A percentile compares a stretch with the other conserved stretches of the same genome.
Conservation (phyloP, 2,329 filamentous ascomycete genomes). For the Penicillium sp. region DNA sequence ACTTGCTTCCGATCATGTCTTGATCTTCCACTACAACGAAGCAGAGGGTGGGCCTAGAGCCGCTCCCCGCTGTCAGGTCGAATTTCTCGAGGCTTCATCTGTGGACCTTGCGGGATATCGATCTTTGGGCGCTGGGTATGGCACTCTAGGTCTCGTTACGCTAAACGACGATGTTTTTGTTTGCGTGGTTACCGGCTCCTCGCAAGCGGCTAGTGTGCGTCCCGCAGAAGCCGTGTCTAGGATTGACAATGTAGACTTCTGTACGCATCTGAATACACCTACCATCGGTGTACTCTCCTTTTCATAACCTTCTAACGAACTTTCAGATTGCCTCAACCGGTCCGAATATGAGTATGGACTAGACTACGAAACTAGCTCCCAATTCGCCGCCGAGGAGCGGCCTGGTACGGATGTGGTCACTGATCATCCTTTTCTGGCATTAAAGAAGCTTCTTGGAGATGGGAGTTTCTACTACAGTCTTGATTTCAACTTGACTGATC, state of each 20-base stretch:
- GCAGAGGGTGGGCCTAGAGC: conserved; percentile 61
- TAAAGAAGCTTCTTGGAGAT: conserved; percentile 90
- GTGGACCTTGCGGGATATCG: conserved; percentile 78
- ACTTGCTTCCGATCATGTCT: conserved; percentile 75
- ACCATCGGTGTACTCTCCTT: not conserved
- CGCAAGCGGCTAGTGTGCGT: conserved; percentile 78
- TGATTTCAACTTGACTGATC: conserved; percentile 96
- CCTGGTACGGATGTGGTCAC: conserved; percentile 63
- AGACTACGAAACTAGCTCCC: conserved; percentile 61
- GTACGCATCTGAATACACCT: conserved; percentile 43
- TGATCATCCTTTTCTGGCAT: conserved; percentile 86
- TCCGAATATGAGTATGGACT: conserved; percentile 81
- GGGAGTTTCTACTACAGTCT: conserved; percentile 98
- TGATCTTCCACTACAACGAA: conserved; percentile 82
- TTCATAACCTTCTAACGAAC: conserved; percentile 13
- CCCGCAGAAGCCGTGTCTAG: conserved; percentile 88
- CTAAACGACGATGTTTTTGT: conserved; percentile 86
- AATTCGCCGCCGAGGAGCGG: conserved; percentile 60
- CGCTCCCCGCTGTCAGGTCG: conserved; percentile 78
- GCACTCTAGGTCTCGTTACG: conserved; percentile 86
- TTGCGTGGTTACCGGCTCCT: conserved; percentile 82
- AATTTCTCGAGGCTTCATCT: conserved; percentile 72
- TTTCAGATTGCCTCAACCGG: conserved; percentile 80
- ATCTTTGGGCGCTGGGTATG: conserved; percentile 77
- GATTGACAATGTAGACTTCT: conserved; percentile 86